Evolutionary conservation across 495 filamentous ascomycete genomes (phyloP), one percentile per base, ranked within the genome.

Genomic region (Astrocystis sublimbata): DNA sequence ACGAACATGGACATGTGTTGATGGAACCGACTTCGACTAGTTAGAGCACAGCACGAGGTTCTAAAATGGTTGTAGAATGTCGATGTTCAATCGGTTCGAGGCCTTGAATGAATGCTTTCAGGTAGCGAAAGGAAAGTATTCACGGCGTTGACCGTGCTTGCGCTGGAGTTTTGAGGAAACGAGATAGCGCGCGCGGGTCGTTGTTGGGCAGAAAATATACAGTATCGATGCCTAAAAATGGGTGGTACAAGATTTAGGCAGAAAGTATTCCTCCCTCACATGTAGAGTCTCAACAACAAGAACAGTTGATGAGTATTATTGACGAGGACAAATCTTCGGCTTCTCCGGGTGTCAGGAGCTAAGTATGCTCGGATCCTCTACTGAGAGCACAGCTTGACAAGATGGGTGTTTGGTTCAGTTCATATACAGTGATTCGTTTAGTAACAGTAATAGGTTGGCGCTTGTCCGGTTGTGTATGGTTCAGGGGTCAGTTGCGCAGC

Each of bases 401-500:
- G 2, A 30, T 5, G 12, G 17, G 1, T 12, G 33, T 35, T 23
- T 0, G 30, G 33, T 52, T 13, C 35, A 17, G 7, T 7, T 35
- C 30, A 23, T n/a, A n/a, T n/a, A n/a, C n/a, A 30, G 49, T 33
- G 35, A 30, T 30, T 52, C 19, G 49, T 21, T 33, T 12, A 15
- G 28, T 52, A 52, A 8, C 26, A 52, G n/a, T n/a, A n/a, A n/a
- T n/a, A n/a, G n/a, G n/a, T n/a, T n/a, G 49, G 30, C n/a, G 49
- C 49, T 35, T 43, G 23, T 19, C 35, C 3, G 23, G 12, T 28
- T 45, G 31, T 45, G 54, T 45, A 42, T 42, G 53, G 33, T 45
- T 57, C 17, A 45, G 54, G 54, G 54, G 54, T 43, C 54, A 40
- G 24, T 1, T 28, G 26, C 35, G n/a, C 23, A 57, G 38, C 36